These are phyloP conservation scores for Ustilago tritici DNA, from an alignment of 1,284 basidiomycete species.

Conservation along the genomic window DNA sequence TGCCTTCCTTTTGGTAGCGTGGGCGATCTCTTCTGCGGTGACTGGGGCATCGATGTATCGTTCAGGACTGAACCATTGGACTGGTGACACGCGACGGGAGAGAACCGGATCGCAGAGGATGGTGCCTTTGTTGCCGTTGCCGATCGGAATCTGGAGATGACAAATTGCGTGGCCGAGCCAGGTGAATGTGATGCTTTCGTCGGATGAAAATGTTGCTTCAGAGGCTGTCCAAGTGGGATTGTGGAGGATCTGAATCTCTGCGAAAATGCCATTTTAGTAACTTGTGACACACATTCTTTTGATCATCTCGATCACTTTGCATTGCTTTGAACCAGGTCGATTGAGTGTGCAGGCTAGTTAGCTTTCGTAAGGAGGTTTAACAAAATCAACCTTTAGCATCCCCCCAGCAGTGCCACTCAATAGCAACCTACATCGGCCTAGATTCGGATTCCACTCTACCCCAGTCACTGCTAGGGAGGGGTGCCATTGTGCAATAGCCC, in stretches of 20 bases:
- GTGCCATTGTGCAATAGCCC: constrained; percentile 26
- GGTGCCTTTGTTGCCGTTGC: constrained; percentile 20
- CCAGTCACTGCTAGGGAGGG: constrained; percentile 26
- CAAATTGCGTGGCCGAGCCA: constrained; percentile 61
- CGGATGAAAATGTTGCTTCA: not conserved
- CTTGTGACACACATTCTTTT: no score
- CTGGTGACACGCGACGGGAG: constrained; percentile 51
- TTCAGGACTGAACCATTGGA: constrained; percentile 56
- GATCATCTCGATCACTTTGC: no score
- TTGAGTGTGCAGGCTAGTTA: no score
- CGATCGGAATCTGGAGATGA: constrained; percentile 51
- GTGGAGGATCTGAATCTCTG: not conserved
- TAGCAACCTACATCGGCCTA: constrained; percentile 22
- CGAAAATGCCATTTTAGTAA: no score
- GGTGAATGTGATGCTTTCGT: constrained; percentile 46
- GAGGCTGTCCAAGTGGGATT: constrained; percentile 31
- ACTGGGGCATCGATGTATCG: constrained; percentile 56
- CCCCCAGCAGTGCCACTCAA: constrained; percentile 22
- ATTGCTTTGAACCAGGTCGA: no score
- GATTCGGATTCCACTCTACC: constrained; percentile 38
- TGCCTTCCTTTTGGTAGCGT: constrained; percentile 25
- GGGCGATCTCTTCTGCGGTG: constrained; percentile 43
- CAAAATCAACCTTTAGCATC: constrained; percentile 34
- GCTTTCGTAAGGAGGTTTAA: constrained; percentile 25
- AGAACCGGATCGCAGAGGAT: constrained; percentile 61